A percentile compares a stretch with the other conserved stretches of the same genome.
Conservation (phyloP, 495 filamentous ascomycete species). For the Penicillium manginii region DNA sequence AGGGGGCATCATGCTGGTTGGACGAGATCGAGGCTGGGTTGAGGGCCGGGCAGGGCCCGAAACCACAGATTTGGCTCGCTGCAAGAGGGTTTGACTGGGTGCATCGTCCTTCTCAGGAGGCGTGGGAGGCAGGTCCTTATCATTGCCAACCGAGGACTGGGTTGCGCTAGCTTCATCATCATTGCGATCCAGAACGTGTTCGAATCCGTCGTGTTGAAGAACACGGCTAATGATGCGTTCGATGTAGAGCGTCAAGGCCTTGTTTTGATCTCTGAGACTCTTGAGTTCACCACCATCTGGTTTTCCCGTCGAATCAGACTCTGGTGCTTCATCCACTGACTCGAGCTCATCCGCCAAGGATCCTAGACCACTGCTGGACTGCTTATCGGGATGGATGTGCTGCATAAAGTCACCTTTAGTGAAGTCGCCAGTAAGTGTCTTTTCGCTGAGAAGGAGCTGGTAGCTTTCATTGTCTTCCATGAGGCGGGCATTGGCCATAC, state of each 20-base stretch:
- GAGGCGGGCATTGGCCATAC: conserved; percentile 89
- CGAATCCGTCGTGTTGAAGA: conserved; percentile 91
- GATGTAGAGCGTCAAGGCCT: conserved; percentile 94
- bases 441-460: conserved; percentile 88
- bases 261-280: conserved; percentile 90
- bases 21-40: conserved; percentile 59
- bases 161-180: conserved; percentile 59
- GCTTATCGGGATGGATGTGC: conserved; percentile 45
- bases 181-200: conserved; percentile 71
- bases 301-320: conserved; percentile 62
- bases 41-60: conserved; percentile 31
- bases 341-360: conserved; percentile 91
- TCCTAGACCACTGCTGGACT: conserved; percentile 47
- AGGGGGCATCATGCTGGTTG: conserved; percentile 62
- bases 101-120: conserved; percentile 65
- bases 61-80: conserved; percentile 78
- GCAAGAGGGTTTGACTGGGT: conserved; percentile 62
- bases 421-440: conserved; percentile 93
- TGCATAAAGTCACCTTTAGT: conserved; percentile 81
- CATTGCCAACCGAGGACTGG: conserved; percentile 39
- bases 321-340: conserved; percentile 58
- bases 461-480: conserved; percentile 99
- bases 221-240: conserved; percentile 97
- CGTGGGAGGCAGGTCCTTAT: conserved; percentile 86
- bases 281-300: conserved; percentile 75